A percentile compares a stretch with the other conserved stretches of the same genome.
Evolutionary conservation across 2,329 filamentous ascomycete genomes (phyloP).

Genomic region (Polytolypa hystricis): DNA sequence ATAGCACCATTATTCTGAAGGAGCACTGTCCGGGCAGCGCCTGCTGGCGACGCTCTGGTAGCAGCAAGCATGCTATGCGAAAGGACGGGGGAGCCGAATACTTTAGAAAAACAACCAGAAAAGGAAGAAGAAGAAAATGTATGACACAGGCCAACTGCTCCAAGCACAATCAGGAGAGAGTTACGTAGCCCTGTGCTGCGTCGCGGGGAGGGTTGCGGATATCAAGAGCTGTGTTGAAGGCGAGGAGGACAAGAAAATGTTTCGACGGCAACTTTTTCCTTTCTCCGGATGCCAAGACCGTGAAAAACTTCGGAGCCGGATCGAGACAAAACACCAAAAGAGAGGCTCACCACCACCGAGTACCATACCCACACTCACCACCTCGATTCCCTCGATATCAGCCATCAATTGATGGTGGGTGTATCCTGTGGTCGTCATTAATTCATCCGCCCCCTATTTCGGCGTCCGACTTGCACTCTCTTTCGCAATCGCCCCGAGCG

Average conservation of each 20-base stretch:
- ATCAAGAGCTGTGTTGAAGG: no score
- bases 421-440: neutral
- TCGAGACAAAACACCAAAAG: neutral
- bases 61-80: slow-evolving; percentile 30
- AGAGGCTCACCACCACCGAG: slow-evolving; percentile 1
- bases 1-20: slow-evolving; percentile 24
- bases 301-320: slow-evolving; percentile 17
- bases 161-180: no score
- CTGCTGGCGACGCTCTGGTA: slow-evolving; percentile 22
- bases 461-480: no score
- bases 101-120: no score
- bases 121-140: no score
- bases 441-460: no score
- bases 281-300: slow-evolving; percentile 21
- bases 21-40: slow-evolving; percentile 27
- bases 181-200: no score
- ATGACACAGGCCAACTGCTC: neutral
- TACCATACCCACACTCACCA: no score
- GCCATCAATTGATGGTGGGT: neutral
- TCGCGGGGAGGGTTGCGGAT: no score
- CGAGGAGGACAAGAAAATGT: slow-evolving; percentile 8
- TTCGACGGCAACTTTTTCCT: slow-evolving; percentile 16
- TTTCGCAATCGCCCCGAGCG: no score
- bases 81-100: slow-evolving; percentile 4
- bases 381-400: neutral